These are phyloP conservation scores for Solanum bukasovii DNA, from an alignment of 257 asterid genomes.

Conservation along the genomic window DNA sequence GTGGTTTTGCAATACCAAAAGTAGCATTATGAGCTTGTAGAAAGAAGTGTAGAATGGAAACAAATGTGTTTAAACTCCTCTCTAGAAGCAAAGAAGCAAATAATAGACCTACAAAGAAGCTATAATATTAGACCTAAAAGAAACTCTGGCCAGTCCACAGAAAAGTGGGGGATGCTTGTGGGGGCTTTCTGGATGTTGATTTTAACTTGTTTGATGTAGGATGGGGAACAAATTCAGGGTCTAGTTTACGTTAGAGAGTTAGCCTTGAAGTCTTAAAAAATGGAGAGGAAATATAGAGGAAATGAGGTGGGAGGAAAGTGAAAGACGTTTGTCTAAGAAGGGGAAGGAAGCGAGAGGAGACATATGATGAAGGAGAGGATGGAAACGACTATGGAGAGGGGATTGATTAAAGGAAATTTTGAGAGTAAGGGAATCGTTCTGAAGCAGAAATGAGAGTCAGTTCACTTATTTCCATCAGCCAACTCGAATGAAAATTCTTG, in stretches of 20 bases:
- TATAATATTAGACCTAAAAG: not conserved
- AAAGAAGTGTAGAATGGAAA: constrained; percentile 55
- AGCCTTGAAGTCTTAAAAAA: not conserved
- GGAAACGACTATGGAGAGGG: not conserved
- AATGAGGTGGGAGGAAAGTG: not conserved
- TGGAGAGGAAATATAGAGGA: not conserved
- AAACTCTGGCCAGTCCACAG: not conserved
- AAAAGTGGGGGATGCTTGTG: not conserved
- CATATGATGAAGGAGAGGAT: not conserved
- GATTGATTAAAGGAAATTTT: not conserved
- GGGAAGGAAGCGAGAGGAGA: not conserved
- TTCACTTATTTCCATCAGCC: not conserved
- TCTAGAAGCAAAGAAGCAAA: not conserved
- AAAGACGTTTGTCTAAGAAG: not conserved
- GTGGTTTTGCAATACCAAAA: constrained; percentile 88
- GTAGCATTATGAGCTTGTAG: constrained; percentile 87
- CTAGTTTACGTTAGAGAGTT: not conserved
- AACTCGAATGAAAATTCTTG: not conserved
- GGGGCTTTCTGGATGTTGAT: not conserved
- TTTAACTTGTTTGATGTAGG: not conserved
- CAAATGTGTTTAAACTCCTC: not conserved
- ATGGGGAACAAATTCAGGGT: not conserved
- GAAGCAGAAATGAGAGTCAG: not conserved
- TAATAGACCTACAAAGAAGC: not conserved
- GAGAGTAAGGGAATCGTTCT: not conserved